These are phyloP conservation scores for Aschersonia sp. DNA, from an alignment of 2,329 filamentous ascomycete species.

Conservation along the genomic window DNA sequence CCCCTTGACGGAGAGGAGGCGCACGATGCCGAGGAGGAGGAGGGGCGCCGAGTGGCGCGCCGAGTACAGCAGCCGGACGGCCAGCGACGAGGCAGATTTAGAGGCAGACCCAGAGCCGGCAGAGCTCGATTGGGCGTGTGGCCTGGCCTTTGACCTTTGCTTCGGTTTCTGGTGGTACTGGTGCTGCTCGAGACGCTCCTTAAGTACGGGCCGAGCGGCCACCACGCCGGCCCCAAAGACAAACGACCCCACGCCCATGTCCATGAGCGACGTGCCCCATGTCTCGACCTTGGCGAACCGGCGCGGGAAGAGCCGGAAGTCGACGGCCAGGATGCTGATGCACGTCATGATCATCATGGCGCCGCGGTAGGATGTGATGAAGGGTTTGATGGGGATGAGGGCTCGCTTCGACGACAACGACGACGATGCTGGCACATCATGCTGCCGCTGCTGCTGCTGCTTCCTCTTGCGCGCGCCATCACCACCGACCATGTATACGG, in stretches of 20 bases:
- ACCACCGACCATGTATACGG: conserved; percentile 38
- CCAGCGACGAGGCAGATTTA: conserved; percentile 32
- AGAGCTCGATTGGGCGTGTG: no score
- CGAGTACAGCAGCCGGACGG: conserved; percentile 47
- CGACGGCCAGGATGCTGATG: conserved; percentile 86
- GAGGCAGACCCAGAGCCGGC: conserved; percentile 14
- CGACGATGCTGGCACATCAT: conserved; percentile 5
- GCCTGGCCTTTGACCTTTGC: no score
- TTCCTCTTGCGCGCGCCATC: conserved; percentile 10
- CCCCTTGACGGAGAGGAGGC: conserved; percentile 81
- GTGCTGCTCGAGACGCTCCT: conserved; percentile 30
- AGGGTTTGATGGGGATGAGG: conserved; percentile 66
- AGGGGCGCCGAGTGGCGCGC: conserved; percentile 73
- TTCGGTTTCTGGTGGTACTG: no score
- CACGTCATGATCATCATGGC: conserved; percentile 86
- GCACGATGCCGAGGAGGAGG: conserved; percentile 61
- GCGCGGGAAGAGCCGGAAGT: conserved; percentile 84
- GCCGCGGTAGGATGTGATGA: conserved; percentile 82
- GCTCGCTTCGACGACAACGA: conserved; percentile 16
- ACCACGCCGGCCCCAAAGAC: conserved; percentile 89
- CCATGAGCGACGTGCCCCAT: conserved; percentile 99
- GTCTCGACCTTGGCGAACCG: conserved; percentile 96
- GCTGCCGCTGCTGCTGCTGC: conserved; percentile 14
- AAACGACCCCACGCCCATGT: conserved; percentile 91
- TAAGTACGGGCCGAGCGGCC: conserved; percentile 68